phyloP scores from a whole-genome alignment of 352 stramenopile genomes.

The Globisporangium orthogonon region DNA sequence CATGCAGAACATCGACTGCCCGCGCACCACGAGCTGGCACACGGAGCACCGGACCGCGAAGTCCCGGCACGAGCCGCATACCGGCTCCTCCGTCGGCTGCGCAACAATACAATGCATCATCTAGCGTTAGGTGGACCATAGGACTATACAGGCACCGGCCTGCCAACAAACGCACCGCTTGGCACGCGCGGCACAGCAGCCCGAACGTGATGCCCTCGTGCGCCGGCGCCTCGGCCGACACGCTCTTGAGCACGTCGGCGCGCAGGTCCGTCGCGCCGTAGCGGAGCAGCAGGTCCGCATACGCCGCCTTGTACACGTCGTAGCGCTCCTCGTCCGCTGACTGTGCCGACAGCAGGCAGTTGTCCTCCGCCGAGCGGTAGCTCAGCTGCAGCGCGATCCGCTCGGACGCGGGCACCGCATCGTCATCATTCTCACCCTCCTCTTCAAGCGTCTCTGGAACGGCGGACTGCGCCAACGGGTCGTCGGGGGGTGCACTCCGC shows the following conservation, averaged over 20 bases:
- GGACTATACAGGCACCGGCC: background rate
- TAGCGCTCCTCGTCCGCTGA: constrained; percentile 54
- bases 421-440: constrained; percentile 13
- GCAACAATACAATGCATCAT: background rate
- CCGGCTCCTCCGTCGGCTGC: constrained; percentile 43
- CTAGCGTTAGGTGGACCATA: background rate
- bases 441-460: constrained; percentile 1
- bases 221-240: constrained; percentile 21
- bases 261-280: constrained; percentile 72
- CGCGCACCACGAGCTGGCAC: constrained; percentile 77
- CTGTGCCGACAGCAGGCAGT: constrained; percentile 43
- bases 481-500: background rate
- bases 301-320: constrained; percentile 76
- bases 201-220: constrained; percentile 54
- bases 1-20: constrained; percentile 85
- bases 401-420: constrained; percentile 19
- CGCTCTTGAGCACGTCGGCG: constrained; percentile 66
- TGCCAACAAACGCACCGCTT: constrained; percentile 23
- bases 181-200: constrained; percentile 58
- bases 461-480: constrained; percentile 2
- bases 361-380: constrained; percentile 28
- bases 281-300: constrained; percentile 76
- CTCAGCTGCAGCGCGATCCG: constrained; percentile 46
- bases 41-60: constrained; percentile 78
- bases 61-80: constrained; percentile 60